phyloP scores from a whole-genome alignment of 2,329 filamentous ascomycete genomes.

The Exophiala calicioides region DNA sequence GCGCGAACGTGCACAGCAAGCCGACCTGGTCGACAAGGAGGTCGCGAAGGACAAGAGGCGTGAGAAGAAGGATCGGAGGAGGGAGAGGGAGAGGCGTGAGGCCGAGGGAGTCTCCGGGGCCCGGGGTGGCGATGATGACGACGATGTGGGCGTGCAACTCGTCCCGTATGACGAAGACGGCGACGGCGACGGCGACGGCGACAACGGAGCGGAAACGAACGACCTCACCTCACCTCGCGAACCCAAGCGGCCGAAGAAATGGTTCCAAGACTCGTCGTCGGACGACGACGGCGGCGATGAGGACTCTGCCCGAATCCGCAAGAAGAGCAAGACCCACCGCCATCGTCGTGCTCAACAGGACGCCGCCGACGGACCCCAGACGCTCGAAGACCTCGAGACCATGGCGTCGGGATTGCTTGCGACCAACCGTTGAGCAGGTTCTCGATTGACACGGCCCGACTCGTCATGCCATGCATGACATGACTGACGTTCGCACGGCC shows the following conservation, averaged over 20 bases:
- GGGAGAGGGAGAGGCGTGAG: constrained; percentile 40
- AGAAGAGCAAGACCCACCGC: constrained; percentile 25
- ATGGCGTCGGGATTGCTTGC: constrained; percentile 46
- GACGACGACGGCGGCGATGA: constrained; percentile 34
- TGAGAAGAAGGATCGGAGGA: constrained; percentile 51
- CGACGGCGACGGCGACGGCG: constrained; percentile 31
- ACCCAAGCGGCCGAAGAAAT: constrained; percentile 44
- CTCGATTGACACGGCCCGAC: no score
- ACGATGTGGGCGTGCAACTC: constrained; percentile 36
- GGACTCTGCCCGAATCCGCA: constrained; percentile 31
- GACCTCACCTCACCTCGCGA: neutral
- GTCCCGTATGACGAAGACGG: constrained; percentile 32
- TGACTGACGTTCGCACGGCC: no score
- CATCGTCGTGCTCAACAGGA: constrained; percentile 28
- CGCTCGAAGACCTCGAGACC: constrained; percentile 50
- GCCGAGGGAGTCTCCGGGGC: constrained; percentile 28
- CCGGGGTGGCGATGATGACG: constrained; percentile 34
- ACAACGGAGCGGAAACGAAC: neutral
- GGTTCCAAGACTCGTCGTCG: constrained; percentile 36
- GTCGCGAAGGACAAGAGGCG: constrained; percentile 71
- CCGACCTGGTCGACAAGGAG: constrained; percentile 81
- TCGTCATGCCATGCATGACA: no score
- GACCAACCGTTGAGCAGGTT: neutral
- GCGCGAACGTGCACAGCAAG: constrained; percentile 67
- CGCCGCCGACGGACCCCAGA: constrained; percentile 37